phyloP scores from a whole-genome alignment of 768 basidiomycete species.

The Clitopilus hobsonii region DNA sequence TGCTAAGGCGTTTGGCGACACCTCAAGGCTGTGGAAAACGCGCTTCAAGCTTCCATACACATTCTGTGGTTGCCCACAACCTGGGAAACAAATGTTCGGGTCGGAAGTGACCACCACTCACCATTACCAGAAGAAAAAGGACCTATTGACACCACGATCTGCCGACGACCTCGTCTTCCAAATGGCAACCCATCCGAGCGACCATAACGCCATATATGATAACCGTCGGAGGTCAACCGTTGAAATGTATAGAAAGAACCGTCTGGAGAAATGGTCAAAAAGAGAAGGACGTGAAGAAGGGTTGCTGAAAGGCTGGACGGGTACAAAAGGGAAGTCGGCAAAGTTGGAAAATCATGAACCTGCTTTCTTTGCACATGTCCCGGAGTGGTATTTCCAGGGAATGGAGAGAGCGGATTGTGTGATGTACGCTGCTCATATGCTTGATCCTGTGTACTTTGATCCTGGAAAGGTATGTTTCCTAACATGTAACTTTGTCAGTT shows the following conservation, averaged over 20 bases:
- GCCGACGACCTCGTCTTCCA: neutral
- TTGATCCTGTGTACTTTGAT: neutral
- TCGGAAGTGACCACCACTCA: neutral
- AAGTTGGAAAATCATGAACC: neutral
- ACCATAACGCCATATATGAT: neutral
- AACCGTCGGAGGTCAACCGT: neutral
- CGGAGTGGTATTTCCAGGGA: neutral
- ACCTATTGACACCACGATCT: neutral
- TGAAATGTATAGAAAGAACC: neutral
- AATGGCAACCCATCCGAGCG: neutral
- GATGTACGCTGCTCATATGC: neutral
- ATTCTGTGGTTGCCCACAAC: conserved; percentile 55
- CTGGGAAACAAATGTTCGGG: conserved; percentile 25
- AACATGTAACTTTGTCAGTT: too few species aligned
- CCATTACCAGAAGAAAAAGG: neutral
- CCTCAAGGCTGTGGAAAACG: conserved; percentile 18
- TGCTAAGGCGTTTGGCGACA: conserved; percentile 42
- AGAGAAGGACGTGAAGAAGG: neutral
- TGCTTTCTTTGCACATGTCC: neutral
- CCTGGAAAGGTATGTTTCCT: neutral
- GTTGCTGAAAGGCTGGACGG: neutral
- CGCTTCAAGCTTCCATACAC: conserved; percentile 52
- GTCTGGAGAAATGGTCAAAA: neutral
- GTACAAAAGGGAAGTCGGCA: neutral
- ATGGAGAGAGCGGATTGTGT: neutral